Conservation (phyloP, 139 green algal genomes). For the Pseudopediastrum boryanum region DNA sequence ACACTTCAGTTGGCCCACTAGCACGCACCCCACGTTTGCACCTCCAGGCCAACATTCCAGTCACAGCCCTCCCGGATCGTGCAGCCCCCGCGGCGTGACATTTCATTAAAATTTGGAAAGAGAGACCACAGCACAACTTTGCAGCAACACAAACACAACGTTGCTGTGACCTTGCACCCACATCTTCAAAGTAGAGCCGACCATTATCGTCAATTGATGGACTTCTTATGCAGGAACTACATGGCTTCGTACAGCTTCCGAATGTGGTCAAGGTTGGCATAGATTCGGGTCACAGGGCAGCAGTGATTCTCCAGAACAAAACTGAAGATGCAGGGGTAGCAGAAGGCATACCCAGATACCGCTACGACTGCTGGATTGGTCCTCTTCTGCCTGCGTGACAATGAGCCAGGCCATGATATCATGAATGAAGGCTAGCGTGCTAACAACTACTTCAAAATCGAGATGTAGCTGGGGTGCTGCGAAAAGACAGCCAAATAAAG, state of each 20-base stretch:
- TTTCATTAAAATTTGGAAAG: no score
- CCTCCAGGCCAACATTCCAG: no score
- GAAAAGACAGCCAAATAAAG: no score
- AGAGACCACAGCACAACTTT: neutral
- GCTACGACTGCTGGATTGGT: conserved; percentile 82
- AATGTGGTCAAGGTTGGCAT: conserved; percentile 73
- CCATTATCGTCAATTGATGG: neutral
- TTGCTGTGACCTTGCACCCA: neutral
- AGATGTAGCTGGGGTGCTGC: no score
- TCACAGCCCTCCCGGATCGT: no score
- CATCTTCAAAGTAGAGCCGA: neutral
- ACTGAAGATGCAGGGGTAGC: conserved; percentile 88
- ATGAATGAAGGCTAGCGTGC: no score
- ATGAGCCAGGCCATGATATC: no score
- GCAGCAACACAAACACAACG: neutral
- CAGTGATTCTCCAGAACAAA: conserved; percentile 59
- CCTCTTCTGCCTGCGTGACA: conserved; percentile 46
- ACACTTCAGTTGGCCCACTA: no score
- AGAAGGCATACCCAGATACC: conserved; percentile 90
- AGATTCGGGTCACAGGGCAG: conserved; percentile 83
- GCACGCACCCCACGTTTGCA: no score
- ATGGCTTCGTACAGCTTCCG: conserved; percentile 76
- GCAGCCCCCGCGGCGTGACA: no score
- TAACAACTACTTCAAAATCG: no score
- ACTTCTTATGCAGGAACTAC: conserved; percentile 4